Evolutionary conservation across 208 protist genomes (phyloP), one percentile per base, ranked within the genome.

Genomic region (Lotmaria passim): DNA sequence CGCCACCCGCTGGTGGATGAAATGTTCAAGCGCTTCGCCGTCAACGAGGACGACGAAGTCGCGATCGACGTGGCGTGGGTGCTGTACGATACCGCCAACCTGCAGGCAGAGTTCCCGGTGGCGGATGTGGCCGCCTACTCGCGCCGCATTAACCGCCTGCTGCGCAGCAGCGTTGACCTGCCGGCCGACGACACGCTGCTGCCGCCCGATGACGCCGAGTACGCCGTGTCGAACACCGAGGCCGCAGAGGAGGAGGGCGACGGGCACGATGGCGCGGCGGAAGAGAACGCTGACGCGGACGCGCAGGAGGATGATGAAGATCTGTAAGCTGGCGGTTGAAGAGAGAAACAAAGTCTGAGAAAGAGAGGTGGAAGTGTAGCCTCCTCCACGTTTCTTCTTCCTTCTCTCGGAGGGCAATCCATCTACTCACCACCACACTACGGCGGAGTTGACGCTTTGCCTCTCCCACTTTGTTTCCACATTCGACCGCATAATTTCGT

Each of bases 1-100:
- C 82, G 89, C 46, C 98, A 99, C 79, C 93, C 98, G 7, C 81
- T 99, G 19, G 93, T 99, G 24, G 67, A 89, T 12, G 85, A 98
- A 55, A 84, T 99, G 14, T 90, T 93, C 72, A 68, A 84, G 17
- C 83, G 90, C 52, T 81, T 98, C 60, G 59, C 91, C 28, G 88
- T 84, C 8, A 83, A 98, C 78, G 38, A 69, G 38, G 80, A 97
- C 11, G 97, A 99, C 82, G 41, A 83, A 30, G 51, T 78, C 5
- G 75, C 93, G 8, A 85, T 83, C 43, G 97, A 99, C 62, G 80
- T 98, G 17, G 93, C 96, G 19, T 87, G 84, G 70, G 86, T 99
- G 57, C 89, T 99, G 28, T 99, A 96, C 78, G 97, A 99, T 69
- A 98, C 97, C 12, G 93, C 98, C 43, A 90, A 86, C 55, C 56